phyloP scores from a whole-genome alignment of 2,329 filamentous ascomycete genomes.

The Dendrostoma leiphaemia region DNA sequence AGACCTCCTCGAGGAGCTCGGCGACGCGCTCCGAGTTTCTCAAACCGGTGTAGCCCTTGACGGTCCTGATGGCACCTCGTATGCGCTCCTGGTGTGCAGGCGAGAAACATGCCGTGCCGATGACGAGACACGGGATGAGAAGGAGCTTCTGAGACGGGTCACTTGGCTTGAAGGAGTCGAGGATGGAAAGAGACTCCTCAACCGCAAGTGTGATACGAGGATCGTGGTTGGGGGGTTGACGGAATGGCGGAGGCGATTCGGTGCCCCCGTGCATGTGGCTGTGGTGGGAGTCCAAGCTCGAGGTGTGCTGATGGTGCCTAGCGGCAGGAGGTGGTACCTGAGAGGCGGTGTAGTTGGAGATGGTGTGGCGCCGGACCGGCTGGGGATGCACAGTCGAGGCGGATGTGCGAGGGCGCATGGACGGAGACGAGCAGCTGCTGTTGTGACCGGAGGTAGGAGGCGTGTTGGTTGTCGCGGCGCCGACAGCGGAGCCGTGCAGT shows the following conservation, averaged over 20 bases:
- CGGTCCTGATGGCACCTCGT: slow-evolving; percentile 44
- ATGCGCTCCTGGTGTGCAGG: slow-evolving; percentile 51
- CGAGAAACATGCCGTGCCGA: slow-evolving; percentile 60
- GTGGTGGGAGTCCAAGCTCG: slow-evolving; percentile 19
- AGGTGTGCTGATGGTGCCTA: slow-evolving; percentile 17
- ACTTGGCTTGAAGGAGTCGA: slow-evolving; percentile 54
- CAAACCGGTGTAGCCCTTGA: slow-evolving; percentile 59
- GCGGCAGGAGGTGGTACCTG: slow-evolving; percentile 18
- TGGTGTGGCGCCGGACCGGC: slow-evolving; percentile 22
- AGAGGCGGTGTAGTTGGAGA: slow-evolving; percentile 24
- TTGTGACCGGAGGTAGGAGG: slow-evolving; percentile 29
- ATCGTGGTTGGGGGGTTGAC: slow-evolving; percentile 48
- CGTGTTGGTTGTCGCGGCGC: slow-evolving; percentile 22
- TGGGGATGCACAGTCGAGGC: slow-evolving; percentile 14
- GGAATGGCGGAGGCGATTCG: slow-evolving; percentile 46
- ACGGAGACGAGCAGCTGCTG: slow-evolving; percentile 35
- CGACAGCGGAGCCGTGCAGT: slow-evolving; percentile 17
- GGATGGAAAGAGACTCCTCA: slow-evolving; percentile 52
- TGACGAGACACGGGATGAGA: slow-evolving; percentile 58
- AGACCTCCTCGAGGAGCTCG: slow-evolving; percentile 57
- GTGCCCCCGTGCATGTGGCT: slow-evolving; percentile 21
- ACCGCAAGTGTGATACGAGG: slow-evolving; percentile 52
- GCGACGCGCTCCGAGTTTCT: slow-evolving; percentile 54
- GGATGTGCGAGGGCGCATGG: slow-evolving; percentile 21
- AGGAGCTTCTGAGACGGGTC: slow-evolving; percentile 60